Evolutionary conservation across 768 basidiomycete species (phyloP), one percentile per base, ranked within the genome.

Genomic region (Saitozyma podzolica): DNA sequence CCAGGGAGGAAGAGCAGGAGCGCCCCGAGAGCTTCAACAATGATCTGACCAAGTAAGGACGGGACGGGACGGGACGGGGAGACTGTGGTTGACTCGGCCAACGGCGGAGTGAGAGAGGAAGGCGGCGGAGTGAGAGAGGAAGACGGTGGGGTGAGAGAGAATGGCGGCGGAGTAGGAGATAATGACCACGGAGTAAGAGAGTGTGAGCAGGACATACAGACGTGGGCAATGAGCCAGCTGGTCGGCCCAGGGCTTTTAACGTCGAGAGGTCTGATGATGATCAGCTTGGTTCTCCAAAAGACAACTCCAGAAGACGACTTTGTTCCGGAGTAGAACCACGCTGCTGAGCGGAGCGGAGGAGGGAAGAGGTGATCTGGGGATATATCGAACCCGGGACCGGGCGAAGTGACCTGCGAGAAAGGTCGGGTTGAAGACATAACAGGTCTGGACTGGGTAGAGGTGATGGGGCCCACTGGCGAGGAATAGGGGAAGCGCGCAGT

Each of bases 1-100:
- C 72, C 73, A 19, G 76, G 70, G 17, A 78, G 54, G 61, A 78
- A 78, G 14, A 78, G 59, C 5, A 67, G 39, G 11, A 78, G 62
- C 17, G 75, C 73, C 11, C 68, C 48, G 13, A 74, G 19, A 0
- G 77, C 75, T 60, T 78, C 77, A 42, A 69, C 50, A 11, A 71
- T 61, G 56, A 78, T 78, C 77, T 78, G 55, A 20, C 3, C 10
- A 42, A 5, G 54, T 58, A 9, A 62, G 56, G 17, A 8, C 20
- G 11, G 48, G n/a, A 10, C 41, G 29, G 8, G 37, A 39, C 55
- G 40, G 20, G 10, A 10, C 45, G 45, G 10, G n/a, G n/a, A 10
- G 45, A 47, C n/a, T 47, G n/a, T n/a, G n/a, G n/a, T n/a, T n/a
- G n/a, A n/a, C n/a, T n/a, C n/a, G n/a, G n/a, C n/a, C 45, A 47